These are phyloP conservation scores for Dactylellina parvicollis DNA, from an alignment of 2,329 filamentous ascomycete genomes.

Conservation along the genomic window DNA sequence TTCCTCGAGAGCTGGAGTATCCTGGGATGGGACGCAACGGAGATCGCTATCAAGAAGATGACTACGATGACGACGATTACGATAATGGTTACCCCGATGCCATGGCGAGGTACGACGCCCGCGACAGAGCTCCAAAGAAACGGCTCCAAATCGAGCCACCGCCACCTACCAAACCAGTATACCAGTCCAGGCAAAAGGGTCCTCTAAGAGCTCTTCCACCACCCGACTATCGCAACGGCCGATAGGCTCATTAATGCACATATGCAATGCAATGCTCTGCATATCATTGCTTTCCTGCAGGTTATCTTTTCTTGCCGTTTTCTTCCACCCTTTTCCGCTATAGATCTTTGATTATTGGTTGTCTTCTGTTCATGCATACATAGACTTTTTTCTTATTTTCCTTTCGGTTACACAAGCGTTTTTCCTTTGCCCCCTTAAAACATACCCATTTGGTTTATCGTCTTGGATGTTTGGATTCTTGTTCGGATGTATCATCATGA, in stretches of 20 bases:
- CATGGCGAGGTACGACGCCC: slow-evolving; percentile 28
- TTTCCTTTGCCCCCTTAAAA: slow-evolving; percentile 40
- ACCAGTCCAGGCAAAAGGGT: slow-evolving; percentile 35
- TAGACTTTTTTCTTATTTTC: slow-evolving; percentile 31
- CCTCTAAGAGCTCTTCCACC: slow-evolving; percentile 51
- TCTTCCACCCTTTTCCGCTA: slow-evolving; percentile 29
- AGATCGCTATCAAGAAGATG: slow-evolving; percentile 42
- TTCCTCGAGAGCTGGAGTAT: slow-evolving; percentile 29
- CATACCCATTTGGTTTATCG: slow-evolving; percentile 52
- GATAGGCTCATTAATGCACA: slow-evolving; percentile 27
- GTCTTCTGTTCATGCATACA: slow-evolving; percentile 49
- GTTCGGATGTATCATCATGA: slow-evolving; percentile 50
- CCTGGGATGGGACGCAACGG: slow-evolving; percentile 33
- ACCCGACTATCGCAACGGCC: slow-evolving; percentile 52
- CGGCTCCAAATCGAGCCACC: slow-evolving; percentile 46
- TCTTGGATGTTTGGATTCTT: slow-evolving; percentile 43
- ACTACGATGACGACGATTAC: slow-evolving; percentile 48
- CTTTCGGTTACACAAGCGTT: slow-evolving; percentile 45
- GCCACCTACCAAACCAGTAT: slow-evolving; percentile 23
- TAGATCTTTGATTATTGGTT: slow-evolving; percentile 49
- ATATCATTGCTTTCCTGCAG: slow-evolving; percentile 27
- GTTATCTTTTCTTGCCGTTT: slow-evolving; percentile 30
- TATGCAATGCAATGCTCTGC: slow-evolving; percentile 6
- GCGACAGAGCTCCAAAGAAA: slow-evolving; percentile 33
- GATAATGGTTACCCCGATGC: slow-evolving; percentile 38